phyloP scores from a whole-genome alignment of 2,329 filamentous ascomycete species.

The Metarhizium humberi region DNA sequence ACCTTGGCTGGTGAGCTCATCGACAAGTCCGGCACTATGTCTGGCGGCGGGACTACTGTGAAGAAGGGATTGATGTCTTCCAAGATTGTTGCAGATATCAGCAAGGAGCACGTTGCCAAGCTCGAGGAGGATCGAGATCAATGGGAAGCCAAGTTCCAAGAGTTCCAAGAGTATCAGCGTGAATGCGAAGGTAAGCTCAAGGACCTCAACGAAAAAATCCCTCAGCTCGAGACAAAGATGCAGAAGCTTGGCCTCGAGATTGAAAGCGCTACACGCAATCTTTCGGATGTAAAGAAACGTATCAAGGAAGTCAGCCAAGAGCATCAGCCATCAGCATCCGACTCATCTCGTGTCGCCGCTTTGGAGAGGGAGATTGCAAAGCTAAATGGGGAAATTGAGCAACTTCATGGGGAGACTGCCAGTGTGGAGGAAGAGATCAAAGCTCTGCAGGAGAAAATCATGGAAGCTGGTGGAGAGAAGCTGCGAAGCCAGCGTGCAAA shows the following conservation, averaged over 20 bases:
- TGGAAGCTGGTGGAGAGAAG: conserved; percentile 93
- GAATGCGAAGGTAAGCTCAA: conserved; percentile 67
- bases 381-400: conserved; percentile 69
- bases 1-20: conserved; percentile 93
- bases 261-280: conserved; percentile 75
- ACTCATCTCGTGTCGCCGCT: conserved; percentile 62
- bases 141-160: conserved; percentile 72
- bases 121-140: conserved; percentile 80
- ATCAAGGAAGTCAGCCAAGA: conserved; percentile 77
- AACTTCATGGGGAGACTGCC: conserved; percentile 74
- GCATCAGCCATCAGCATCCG: conserved; percentile 69
- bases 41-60: conserved; percentile 83
- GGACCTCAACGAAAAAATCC: conserved; percentile 67
- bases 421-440: conserved; percentile 92
- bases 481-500: conserved; percentile 82
- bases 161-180: conserved; percentile 76
- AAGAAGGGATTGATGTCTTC: conserved; percentile 95
- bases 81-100: conserved; percentile 79
- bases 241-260: conserved; percentile 87
- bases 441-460: conserved; percentile 87
- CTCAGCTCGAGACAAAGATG: conserved; percentile 77
- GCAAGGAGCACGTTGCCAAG: conserved; percentile 79
- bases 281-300: conserved; percentile 73
- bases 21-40: conserved; percentile 98
- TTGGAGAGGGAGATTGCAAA: conserved; percentile 71